Evolutionary conservation across 306 rosid species (phyloP).

Genomic region (Vigna angularis): DNA sequence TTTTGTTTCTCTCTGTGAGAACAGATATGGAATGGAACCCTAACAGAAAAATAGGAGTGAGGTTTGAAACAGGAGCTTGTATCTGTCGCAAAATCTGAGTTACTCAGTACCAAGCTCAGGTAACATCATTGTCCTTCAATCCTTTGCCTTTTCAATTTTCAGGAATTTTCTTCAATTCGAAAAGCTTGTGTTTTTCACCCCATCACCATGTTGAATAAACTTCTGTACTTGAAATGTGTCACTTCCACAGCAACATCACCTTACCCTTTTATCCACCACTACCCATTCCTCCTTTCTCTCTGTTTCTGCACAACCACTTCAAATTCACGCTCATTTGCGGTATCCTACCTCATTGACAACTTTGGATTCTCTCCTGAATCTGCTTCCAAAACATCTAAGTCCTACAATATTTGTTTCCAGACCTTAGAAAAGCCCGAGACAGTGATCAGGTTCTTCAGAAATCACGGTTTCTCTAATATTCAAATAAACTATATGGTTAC

Average conservation of each 20-base stretch:
- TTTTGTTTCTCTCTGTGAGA: too few species aligned
- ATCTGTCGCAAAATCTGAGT: not conserved
- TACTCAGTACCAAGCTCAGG: not conserved
- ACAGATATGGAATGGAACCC: too few species aligned
- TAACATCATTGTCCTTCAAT: not conserved
- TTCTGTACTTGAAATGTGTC: not conserved
- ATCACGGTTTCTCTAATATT: not conserved
- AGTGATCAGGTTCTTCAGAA: constrained; percentile 3
- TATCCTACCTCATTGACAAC: constrained; percentile 51
- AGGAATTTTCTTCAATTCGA: not conserved
- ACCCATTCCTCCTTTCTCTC: not conserved
- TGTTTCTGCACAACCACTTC: not conserved
- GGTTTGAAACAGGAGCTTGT: not conserved
- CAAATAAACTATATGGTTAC: not conserved
- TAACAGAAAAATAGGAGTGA: too few species aligned
- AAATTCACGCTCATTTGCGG: constrained; percentile 5
- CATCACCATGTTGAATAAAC: not conserved
- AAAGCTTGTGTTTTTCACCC: not conserved
- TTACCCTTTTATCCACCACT: not conserved
- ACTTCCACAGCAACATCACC: not conserved
- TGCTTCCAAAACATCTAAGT: constrained; percentile 23
- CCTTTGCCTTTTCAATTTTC: not conserved
- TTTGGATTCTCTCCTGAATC: constrained; percentile 40
- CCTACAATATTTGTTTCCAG: not conserved
- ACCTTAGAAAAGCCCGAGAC: not conserved